Base-by-base conservation (phyloP, 371 early-diverging fungal genomes). In the Circinella umbellata region DNA sequence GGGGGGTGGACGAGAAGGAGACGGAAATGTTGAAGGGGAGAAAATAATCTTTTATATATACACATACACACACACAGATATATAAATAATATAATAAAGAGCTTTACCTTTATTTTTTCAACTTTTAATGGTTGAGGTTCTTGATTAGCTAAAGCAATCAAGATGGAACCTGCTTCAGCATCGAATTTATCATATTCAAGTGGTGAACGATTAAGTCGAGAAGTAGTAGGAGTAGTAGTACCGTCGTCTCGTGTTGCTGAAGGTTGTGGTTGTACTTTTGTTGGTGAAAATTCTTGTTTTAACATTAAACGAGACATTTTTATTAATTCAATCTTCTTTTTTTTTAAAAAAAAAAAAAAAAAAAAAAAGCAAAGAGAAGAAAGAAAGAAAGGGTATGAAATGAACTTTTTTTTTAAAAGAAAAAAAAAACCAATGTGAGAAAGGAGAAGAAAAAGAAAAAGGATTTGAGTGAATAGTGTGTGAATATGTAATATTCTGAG, bases 71-170 rank as follows among this genome's bases (percentile, higher is more conserved):
- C 42, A 42, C 9, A 11, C 9, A 42, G 2, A 9, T 9, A 42
- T 1, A 11, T 3, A 42, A 0, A 42, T 42, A 9, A 57, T 57
- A 27, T 57, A n/a, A 57, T 57, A 14, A 4, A n/a, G 1, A 15
- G 51, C 51, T 3, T 47, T 57, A 57, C 57, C 57, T 27, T 57
- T 57, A 8, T 13, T 10, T 27, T 27, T 11, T 18, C 27, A 13
- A 9, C 27, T 57, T 18, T 57, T 57, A 34, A 10, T 57, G 10
- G 18, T 57, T 48, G 18, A 53, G 67, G 66, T 48, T 77, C 72
- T 63, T 79, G 81, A 66, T 80, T 83, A 17, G 83, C 75, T 42
- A 83, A 68, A 27, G 79, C 78, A 67, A 83, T 79, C 39, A 83
- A 64, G 57, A 83, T 83, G 66, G 75, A 80, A 51, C 83, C 74